These are phyloP conservation scores for Pilobolus umbonatus DNA, from an alignment of 192 early-diverging fungal species.

Conservation along the genomic window DNA sequence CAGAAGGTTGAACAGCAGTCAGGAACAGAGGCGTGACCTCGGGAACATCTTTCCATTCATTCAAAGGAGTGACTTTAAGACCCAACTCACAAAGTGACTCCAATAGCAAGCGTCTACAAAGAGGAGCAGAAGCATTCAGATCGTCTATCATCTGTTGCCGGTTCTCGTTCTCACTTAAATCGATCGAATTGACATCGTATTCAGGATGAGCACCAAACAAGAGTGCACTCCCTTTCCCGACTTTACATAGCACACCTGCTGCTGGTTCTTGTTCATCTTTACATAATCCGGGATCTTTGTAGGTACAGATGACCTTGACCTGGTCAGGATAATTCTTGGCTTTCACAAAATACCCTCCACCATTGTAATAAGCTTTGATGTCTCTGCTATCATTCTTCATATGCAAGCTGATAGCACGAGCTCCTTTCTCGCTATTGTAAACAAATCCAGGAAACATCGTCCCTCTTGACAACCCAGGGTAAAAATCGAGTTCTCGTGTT, in stretches of 20 bases:
- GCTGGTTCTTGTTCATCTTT: slow-evolving; percentile 29
- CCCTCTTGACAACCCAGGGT: slow-evolving; percentile 61
- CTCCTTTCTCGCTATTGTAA: slow-evolving; percentile 77
- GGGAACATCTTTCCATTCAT: slow-evolving; percentile 27
- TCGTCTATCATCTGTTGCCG: slow-evolving; percentile 44
- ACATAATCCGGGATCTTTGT: slow-evolving; percentile 27
- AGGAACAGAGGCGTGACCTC: slow-evolving; percentile 41
- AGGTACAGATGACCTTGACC: slow-evolving; percentile 40
- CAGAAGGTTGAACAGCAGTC: neutral
- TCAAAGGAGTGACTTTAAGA: slow-evolving; percentile 51
- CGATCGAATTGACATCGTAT: slow-evolving; percentile 57
- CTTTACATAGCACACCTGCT: slow-evolving; percentile 64
- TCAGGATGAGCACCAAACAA: slow-evolving; percentile 84
- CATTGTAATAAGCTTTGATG: slow-evolving; percentile 61
- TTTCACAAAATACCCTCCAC: slow-evolving; percentile 63
- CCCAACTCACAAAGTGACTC: slow-evolving; percentile 61
- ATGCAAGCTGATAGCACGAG: slow-evolving; percentile 52
- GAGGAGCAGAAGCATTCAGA: slow-evolving; percentile 42
- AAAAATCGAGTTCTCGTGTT: slow-evolving; percentile 68
- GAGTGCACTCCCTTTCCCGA: slow-evolving; percentile 66
- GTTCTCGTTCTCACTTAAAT: slow-evolving; percentile 44
- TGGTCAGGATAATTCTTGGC: slow-evolving; percentile 23
- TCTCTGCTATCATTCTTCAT: slow-evolving; percentile 27
- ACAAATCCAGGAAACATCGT: slow-evolving; percentile 77
- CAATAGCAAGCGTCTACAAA: slow-evolving; percentile 51